Base-by-base conservation (phyloP, 1,284 basidiomycete genomes). In the Pseudozyma flocculosa region DNA sequence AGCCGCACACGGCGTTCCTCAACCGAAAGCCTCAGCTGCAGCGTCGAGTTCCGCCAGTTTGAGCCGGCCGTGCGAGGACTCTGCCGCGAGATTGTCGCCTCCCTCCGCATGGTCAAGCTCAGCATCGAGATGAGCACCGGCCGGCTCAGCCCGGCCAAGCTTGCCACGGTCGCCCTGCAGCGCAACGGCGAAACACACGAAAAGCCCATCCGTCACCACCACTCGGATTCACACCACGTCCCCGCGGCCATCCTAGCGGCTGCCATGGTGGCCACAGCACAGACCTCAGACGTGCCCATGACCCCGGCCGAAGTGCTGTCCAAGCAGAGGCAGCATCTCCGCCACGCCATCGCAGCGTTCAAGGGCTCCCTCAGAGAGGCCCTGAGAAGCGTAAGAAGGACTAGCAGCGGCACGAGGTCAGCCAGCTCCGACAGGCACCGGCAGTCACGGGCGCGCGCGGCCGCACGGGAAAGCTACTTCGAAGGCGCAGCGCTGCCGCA, bases 311-410 rank as follows among this genome's bases (percentile, higher is more conserved):
- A 34, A 13, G 32, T 34, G 32, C 32, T 34, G 4, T 34, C 32
- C 15, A 11, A 41, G 24, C 58, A 61, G 22, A 49, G 38, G 30
- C 32, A 34, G 15, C 32, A 13, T 9, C 32, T 34, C 10, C 9
- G 32, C 4, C 32, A 17, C 9, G 32, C 58, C 1, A 61, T 61
- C 15, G 48, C 50, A 19, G 36, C 39, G 14, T 61, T 61, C 58
- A 61, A 61, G 44, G 22, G 47, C 0, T 50, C 53, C 0, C 47
- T 61, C 40, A 53, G 38, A 34, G 47, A 55, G 14, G 58, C 53
- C 14, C 49, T 61, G 29, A 40, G 24, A n/a, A 19, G 21, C n/a
- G 38, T 40, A 29, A 29, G 29, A 29, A 13, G 5, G 7, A 29
- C 29, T 7, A 29, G 29, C 5, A 5, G 13, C 7, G 13, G 7